Conservation (phyloP, 331 rosid genomes). For the Acacia concinna region DNA sequence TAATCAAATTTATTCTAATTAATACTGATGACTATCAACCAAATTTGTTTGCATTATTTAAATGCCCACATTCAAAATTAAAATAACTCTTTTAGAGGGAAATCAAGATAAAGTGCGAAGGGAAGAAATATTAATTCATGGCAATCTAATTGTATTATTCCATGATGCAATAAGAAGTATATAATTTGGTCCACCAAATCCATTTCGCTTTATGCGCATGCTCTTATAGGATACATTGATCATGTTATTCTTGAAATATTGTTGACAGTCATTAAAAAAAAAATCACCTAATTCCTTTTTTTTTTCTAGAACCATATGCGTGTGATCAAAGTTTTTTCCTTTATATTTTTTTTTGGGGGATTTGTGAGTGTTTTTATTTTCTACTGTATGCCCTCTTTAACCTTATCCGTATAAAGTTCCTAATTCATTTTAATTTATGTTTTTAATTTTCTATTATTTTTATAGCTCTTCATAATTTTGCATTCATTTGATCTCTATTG, state of each 20-base stretch:
- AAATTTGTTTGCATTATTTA: slow-evolving; percentile 19
- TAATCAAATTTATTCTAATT: slow-evolving; percentile 17
- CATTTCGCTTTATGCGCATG: slow-evolving; percentile 73
- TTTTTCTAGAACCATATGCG: neutral
- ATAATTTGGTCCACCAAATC: slow-evolving; percentile 42
- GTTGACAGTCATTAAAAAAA: slow-evolving; percentile 13
- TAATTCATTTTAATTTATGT: neutral
- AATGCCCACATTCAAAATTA: slow-evolving; percentile 16
- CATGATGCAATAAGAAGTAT: slow-evolving; percentile 4
- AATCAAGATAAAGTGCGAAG: slow-evolving; percentile 9
- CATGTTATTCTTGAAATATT: slow-evolving; percentile 31
- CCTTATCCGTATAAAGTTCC: neutral
- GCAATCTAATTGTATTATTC: slow-evolving; percentile 19
- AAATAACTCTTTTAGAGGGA: neutral
- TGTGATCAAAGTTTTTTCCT: neutral
- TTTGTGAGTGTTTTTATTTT: neutral
- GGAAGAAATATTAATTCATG: slow-evolving; percentile 22
- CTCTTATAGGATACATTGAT: slow-evolving; percentile 36
- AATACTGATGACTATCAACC: slow-evolving; percentile 31
- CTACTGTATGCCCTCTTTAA: neutral
- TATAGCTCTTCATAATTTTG: neutral
- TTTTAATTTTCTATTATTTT: neutral
- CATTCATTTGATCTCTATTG: neutral
- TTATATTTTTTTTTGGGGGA: neutral
- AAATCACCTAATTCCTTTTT: slow-evolving; percentile 8